Evolutionary conservation across 1,284 basidiomycete species (phyloP), one percentile per base, ranked within the genome.

Genomic region (Uromyces viciae-fabae): DNA sequence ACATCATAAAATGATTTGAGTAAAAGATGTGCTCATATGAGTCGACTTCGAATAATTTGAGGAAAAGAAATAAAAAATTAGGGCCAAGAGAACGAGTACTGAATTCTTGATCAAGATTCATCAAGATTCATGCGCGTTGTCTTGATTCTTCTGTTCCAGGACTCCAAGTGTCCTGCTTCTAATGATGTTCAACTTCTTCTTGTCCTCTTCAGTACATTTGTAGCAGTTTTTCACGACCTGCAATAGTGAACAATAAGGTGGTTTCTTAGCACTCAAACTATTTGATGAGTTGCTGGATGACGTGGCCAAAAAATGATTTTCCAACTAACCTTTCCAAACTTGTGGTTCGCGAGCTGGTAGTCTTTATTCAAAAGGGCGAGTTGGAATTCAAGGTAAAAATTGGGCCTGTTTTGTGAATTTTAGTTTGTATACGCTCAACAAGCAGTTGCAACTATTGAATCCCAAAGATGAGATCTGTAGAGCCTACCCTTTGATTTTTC

Each of bases 401-500:
- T 33, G 0, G 69, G 69, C 9, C 69, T 72, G 25, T 28, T 9
- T 28, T 19, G n/a, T 25, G n/a, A 43, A 14, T 31, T 8, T 33
- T 40, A 43, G 38, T 33, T 15, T 46, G 69, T 36, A 52, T 33
- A 9, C 54, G 31, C 22, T 54, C 25, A 31, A 49, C 11, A 31
- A 46, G 49, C 11, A 25, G 17, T 14, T 17, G 38, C 5, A 8
- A 33, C 15, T 14, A 28, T 62, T 25, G 25, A 28, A 28, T 25
- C 3, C 17, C 5, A n/a, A 64, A 5, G 31, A 31, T 9, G 9
- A 7, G 19, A 71, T 19, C 42, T 4, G 15, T 69, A 1, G 25
- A 54, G n/a, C 69, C 54, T 8, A 72, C 69, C 69, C 69, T 72
- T 72, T 72, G 40, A 72, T 72, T 38, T 54, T 52, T 9, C 36